phyloP scores from a whole-genome alignment of 495 filamentous ascomycete species.

The Podospora fimiseda region DNA sequence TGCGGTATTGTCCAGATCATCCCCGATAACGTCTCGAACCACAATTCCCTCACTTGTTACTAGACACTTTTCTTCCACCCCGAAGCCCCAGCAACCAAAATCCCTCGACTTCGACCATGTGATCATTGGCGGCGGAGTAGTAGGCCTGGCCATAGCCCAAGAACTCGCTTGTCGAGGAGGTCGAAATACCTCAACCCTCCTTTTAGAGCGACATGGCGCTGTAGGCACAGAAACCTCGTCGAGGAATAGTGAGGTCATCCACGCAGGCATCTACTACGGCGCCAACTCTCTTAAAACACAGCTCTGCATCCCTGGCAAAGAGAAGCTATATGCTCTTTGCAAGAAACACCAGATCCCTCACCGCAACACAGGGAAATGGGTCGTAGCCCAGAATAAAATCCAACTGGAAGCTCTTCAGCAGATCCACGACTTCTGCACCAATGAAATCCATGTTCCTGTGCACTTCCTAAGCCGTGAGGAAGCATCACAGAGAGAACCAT shows the following conservation, averaged over 20 bases:
- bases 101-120: constrained; percentile 78
- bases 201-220: constrained; percentile 72
- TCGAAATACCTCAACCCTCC: constrained; percentile 55
- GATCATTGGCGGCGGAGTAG: constrained; percentile 83
- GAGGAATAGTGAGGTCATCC: constrained; percentile 94
- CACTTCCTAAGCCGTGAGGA: constrained; percentile 57
- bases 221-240: constrained; percentile 88
- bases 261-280: constrained; percentile 92
- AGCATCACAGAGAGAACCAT: constrained; percentile 61
- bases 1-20: no score
- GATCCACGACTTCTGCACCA: constrained; percentile 59
- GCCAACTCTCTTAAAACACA: constrained; percentile 66
- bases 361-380: constrained; percentile 82
- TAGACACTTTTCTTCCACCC: constrained; percentile 24
- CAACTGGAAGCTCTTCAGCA: constrained; percentile 61
- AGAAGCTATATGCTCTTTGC: constrained; percentile 78
- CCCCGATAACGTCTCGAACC: background rate
- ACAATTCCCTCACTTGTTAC: background rate
- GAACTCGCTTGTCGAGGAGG: constrained; percentile 52
- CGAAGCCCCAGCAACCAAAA: no score
- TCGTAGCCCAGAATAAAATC: constrained; percentile 72
- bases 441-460: constrained; percentile 62
- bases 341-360: constrained; percentile 57
- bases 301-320: constrained; percentile 71
- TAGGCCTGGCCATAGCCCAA: constrained; percentile 83